Base-by-base conservation (phyloP, 805 yeast species). In the Tetrapisispora taiwanensis region DNA sequence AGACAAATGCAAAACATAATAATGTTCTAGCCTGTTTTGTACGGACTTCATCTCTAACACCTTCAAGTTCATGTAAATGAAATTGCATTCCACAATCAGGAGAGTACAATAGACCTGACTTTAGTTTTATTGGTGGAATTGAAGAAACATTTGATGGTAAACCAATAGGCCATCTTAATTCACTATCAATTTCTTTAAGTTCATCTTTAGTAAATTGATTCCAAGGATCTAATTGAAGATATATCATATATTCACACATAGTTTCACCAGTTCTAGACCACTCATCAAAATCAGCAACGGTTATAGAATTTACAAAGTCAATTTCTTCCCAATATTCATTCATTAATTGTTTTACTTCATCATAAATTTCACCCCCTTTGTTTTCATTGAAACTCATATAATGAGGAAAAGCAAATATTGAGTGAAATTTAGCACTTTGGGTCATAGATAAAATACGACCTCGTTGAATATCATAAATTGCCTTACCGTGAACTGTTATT, bases 61-160 rank as follows among this genome's bases (percentile, higher is more conserved):
- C 96, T 13, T 46, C 44, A 2, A 68, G 61, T 7, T 55, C 49
- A 7, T 60, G 59, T 7, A 74, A 35, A 6, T 63, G 59, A 4
- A 85, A 48, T 2, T 74, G 58, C 2, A 81, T 56, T 0, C 89
- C 95, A 68, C 97, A 89, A 58, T 89, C 95, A 0, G 97, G 97
- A 0, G 95, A 86, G 55, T 84, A 88, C 17, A 86, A 47, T 13
- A 86, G 49, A 7, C 82, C 87, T 10, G 72, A 63, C 2, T 72
- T 59, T 9, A 89, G 54, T 28, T 65, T 65, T 15, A 89, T 50
- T 0, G 61, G 54, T 0, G 96, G 96, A 5, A 81, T 57, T 1
- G 55, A 47, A 12, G 63, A 52, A 22, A 66, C 51, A 15, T 73
- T 71, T 14, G 79, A 72, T 1, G 96, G 96, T 48, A 84, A 68